Evolutionary conservation across 202 grass and related monocot species (phyloP).

Genomic region (Schoenoplectus triqueter): DNA sequence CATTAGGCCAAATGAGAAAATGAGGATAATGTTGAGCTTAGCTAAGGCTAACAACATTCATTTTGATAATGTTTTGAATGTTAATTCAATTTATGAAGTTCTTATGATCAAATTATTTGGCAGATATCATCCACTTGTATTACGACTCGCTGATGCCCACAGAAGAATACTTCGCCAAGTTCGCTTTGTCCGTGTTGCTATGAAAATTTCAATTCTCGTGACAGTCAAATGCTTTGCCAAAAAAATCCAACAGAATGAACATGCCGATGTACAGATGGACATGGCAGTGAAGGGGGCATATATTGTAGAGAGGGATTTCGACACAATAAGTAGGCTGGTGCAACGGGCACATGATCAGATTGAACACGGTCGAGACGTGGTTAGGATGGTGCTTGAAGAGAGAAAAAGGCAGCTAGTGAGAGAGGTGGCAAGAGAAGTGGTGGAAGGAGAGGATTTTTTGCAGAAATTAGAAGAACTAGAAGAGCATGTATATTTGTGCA

Average conservation of each 20-base stretch:
- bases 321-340: constrained; percentile 83
- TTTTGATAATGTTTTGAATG: no score
- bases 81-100: background rate
- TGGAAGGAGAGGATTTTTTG: constrained; percentile 56
- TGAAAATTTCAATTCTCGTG: constrained; percentile 33
- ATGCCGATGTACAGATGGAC: constrained; percentile 49
- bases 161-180: constrained; percentile 44
- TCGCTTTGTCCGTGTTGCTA: constrained; percentile 25
- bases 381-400: constrained; percentile 51
- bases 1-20: background rate
- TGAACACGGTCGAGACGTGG: constrained; percentile 76
- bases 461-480: constrained; percentile 69
- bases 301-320: constrained; percentile 72
- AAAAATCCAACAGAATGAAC: constrained; percentile 41
- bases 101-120: background rate
- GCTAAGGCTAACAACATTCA: no score
- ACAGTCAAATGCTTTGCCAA: constrained; percentile 42
- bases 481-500: constrained; percentile 75
- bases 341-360: constrained; percentile 73
- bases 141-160: constrained; percentile 42
- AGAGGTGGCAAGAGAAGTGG: constrained; percentile 66
- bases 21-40: background rate
- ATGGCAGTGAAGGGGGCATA: constrained; percentile 75
- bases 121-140: constrained; percentile 45
- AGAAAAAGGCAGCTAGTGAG: constrained; percentile 54